Percentiles rank a stretch among this genome's conserved stretches.
Evolutionary conservation across 2,329 filamentous ascomycete species (phyloP).

Genomic region (Zymoseptoria brevis): DNA sequence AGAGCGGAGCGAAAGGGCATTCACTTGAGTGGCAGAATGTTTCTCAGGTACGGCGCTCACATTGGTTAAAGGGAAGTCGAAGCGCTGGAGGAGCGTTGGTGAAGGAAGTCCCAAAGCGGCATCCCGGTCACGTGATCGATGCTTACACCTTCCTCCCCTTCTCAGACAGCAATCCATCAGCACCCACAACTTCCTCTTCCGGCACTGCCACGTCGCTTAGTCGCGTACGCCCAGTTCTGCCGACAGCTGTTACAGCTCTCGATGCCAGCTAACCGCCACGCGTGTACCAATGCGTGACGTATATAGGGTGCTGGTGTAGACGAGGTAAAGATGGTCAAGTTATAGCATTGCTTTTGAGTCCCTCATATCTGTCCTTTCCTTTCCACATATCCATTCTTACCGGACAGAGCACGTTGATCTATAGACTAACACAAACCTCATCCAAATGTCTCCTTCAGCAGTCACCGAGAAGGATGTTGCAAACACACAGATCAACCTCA

Average conservation of each 20-base stretch:
- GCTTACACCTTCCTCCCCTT: not conserved
- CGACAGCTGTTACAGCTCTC: no score
- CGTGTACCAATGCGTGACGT: slow-evolving; percentile 11
- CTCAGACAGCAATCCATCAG: not conserved
- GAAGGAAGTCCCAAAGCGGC: not conserved
- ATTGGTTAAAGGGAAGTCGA: not conserved
- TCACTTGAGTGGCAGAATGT: not conserved
- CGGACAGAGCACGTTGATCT: not conserved
- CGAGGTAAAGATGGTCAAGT: not conserved
- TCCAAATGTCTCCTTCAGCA: slow-evolving; percentile 24
- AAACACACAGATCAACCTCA: slow-evolving; percentile 21
- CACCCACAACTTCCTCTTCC: not conserved
- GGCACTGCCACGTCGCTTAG: not conserved
- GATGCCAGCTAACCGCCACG: not conserved
- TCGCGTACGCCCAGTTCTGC: not conserved
- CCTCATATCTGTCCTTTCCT: not conserved
- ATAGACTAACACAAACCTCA: no score
- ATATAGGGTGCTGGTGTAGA: slow-evolving; percentile 6
- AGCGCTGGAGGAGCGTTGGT: not conserved
- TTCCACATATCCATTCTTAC: slow-evolving; percentile 4
- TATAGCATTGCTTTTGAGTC: not conserved
- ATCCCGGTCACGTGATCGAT: not conserved
- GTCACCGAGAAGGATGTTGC: slow-evolving; percentile 19
- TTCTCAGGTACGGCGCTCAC: not conserved
- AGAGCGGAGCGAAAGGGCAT: not conserved